Base-by-base conservation (phyloP, 1,284 basidiomycete genomes). In the Sanguinoderma infundibulare region DNA sequence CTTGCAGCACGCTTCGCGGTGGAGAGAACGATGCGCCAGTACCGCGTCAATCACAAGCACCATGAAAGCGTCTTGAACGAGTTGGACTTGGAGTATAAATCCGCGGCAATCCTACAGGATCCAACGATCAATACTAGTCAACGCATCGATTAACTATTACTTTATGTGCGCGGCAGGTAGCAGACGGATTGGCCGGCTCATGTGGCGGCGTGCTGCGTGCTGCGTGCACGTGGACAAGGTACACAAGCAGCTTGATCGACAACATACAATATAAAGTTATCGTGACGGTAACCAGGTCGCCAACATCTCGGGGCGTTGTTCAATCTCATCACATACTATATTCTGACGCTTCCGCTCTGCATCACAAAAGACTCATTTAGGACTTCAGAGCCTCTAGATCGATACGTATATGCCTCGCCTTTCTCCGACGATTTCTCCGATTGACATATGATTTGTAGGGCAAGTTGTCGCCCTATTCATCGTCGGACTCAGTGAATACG, bases 281-380 rank as follows among this genome's bases (percentile, higher is more conserved):
- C 28, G n/a, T 10, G 6, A 20, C 6, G 17, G 2, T 17, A 10
- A 8, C 47, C 65, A 87, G 90, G 90, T 14, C 83, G 87, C 30
- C 91, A 92, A 68, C 87, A 89, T 67, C 81, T 92, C 12, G 90
- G 90, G 10, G 91, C 90, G 7, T 67, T 86, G 6, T 91, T 91
- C 75, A 92, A 92, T 69, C 72, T 90, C 44, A 75, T 90, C n/a
- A 89, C 90, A 17, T 92, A 92, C 73, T 92, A 92, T 66, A 78
- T 91, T 2, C 75, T 92, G 36, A 90, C 90, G 12, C 76, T 92
- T 17, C 90, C 90, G 0, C 74, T 92, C 46, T 90, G 90, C 2
- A 85, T 92, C 55, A 82, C 80, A 2, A 80, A 68, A 69, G 17
- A 74, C 75, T 0, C 71, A 72, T 34, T 72, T 87, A 6, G 87